Percentiles rank a stretch among this genome's conserved stretches.
phyloP scores from a whole-genome alignment of 2,329 filamentous ascomycete genomes.

The Chaetomiaceae sp. region DNA sequence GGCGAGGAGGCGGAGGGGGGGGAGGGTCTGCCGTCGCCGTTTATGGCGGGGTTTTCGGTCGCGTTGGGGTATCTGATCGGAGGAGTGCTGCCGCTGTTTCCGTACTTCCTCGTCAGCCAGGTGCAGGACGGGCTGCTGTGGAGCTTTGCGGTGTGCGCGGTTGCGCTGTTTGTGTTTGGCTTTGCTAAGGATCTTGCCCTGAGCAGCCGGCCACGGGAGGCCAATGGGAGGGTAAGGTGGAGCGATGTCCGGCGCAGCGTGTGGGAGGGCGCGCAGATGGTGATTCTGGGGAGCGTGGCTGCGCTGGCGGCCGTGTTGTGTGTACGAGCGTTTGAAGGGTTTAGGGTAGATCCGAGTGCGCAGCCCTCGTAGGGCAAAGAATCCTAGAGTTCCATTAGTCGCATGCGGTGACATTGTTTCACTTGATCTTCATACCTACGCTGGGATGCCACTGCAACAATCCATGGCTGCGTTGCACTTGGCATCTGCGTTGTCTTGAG shows the following conservation, averaged over 20 bases:
- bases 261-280: slow-evolving; percentile 29
- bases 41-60: slow-evolving; percentile 25
- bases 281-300: slow-evolving; percentile 27
- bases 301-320: slow-evolving; percentile 28
- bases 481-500: too few relatives aligned
- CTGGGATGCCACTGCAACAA: too few relatives aligned
- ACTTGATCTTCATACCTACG: too few relatives aligned
- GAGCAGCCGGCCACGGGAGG: background rate
- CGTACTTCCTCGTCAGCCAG: slow-evolving; percentile 26
- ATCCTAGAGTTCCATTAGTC: too few relatives aligned
- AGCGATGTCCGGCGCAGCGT: slow-evolving; percentile 20
- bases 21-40: slow-evolving; percentile 15
- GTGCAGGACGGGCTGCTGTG: slow-evolving; percentile 28
- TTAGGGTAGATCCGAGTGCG: background rate
- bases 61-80: slow-evolving; percentile 28
- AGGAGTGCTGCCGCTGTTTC: slow-evolving; percentile 28
- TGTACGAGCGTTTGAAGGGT: slow-evolving; percentile 14
- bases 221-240: slow-evolving; percentile 16
- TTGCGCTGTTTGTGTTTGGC: slow-evolving; percentile 29
- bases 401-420: too few relatives aligned
- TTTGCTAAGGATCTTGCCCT: slow-evolving; percentile 25
- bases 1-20: background rate
- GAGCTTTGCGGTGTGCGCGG: slow-evolving; percentile 29
- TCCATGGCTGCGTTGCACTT: too few relatives aligned
- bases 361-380: background rate